phyloP scores from a whole-genome alignment of 352 stramenopile genomes.

The Phytopythium sindhum region DNA sequence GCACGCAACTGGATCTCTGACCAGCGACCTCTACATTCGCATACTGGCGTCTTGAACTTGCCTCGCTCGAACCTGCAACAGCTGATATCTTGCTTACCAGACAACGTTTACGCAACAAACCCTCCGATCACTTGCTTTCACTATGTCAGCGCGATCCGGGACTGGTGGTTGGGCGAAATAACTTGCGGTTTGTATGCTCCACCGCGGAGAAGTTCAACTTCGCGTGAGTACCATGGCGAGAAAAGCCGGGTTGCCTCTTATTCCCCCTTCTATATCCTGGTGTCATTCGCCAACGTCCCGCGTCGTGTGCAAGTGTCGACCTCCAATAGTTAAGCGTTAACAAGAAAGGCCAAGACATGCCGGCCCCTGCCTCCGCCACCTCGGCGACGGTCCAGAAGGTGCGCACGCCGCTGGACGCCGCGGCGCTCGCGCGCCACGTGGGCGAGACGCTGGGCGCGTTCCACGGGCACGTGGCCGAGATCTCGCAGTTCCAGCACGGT shows the following conservation, averaged over 20 bases:
- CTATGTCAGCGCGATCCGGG: neutral
- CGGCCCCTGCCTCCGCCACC: neutral
- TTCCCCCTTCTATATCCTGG: neutral
- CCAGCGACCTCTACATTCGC: too few species aligned
- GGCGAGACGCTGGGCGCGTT: conserved; percentile 40
- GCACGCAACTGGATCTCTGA: too few species aligned
- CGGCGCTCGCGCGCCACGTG: conserved; percentile 45
- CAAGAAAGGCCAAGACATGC: neutral
- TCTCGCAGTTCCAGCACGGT: conserved; percentile 82
- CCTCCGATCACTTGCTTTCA: neutral
- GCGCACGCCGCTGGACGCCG: conserved; percentile 50
- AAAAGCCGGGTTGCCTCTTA: conserved; percentile 1
- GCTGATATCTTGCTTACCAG: too few species aligned
- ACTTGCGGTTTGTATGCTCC: neutral
- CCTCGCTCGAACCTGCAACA: too few species aligned
- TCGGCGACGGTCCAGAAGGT: conserved; percentile 42
- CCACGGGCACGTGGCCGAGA: conserved; percentile 50
- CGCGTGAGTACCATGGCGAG: too few species aligned
- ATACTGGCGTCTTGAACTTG: too few species aligned
- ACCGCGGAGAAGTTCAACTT: neutral
- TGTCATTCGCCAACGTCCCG: neutral
- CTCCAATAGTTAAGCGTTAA: neutral
- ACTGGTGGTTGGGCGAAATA: neutral
- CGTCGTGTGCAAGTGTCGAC: neutral
- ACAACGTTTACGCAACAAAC: neutral